Conservation (phyloP, 2,329 filamentous ascomycete genomes). For the Acrocalymma vagum region DNA sequence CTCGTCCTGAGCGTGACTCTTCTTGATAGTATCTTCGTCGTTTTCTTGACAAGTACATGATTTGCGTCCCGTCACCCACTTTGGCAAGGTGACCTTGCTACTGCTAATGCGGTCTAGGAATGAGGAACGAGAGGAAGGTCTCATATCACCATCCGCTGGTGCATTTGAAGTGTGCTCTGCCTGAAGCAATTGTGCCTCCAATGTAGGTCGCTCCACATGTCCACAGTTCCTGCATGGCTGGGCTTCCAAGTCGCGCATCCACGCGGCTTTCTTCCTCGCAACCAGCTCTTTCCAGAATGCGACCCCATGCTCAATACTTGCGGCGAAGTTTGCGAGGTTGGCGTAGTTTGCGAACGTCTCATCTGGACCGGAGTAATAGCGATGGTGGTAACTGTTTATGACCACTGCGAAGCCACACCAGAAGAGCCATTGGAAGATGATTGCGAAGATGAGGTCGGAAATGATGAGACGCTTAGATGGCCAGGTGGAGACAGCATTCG, state of each 20-base stretch:
- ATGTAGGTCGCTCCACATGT: not conserved
- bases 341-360: slow-evolving; percentile 19
- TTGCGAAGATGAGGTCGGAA: slow-evolving; percentile 14
- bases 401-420: slow-evolving; percentile 9
- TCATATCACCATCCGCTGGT: not conserved
- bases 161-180: not conserved
- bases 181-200: too few species aligned
- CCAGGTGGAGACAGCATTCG: slow-evolving; percentile 7
- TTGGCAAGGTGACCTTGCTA: slow-evolving; percentile 12
- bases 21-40: slow-evolving; percentile 2
- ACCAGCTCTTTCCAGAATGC: slow-evolving; percentile 24
- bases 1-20: not conserved
- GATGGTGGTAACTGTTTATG: not conserved
- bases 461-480: slow-evolving; percentile 12
- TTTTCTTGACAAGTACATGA: not conserved
- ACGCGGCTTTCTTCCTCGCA: slow-evolving; percentile 15
- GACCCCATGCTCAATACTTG: slow-evolving; percentile 13
- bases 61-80: slow-evolving; percentile 11
- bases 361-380: slow-evolving; percentile 4
- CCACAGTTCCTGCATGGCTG: slow-evolving; percentile 18
- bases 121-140: not conserved
- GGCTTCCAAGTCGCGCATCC: slow-evolving; percentile 8
- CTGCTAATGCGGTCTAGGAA: slow-evolving; percentile 4
- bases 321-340: slow-evolving; percentile 13
- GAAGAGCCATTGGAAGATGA: slow-evolving; percentile 18